Conservation (phyloP, 2,329 filamentous ascomycete species). For the Fusarium sublunatum region DNA sequence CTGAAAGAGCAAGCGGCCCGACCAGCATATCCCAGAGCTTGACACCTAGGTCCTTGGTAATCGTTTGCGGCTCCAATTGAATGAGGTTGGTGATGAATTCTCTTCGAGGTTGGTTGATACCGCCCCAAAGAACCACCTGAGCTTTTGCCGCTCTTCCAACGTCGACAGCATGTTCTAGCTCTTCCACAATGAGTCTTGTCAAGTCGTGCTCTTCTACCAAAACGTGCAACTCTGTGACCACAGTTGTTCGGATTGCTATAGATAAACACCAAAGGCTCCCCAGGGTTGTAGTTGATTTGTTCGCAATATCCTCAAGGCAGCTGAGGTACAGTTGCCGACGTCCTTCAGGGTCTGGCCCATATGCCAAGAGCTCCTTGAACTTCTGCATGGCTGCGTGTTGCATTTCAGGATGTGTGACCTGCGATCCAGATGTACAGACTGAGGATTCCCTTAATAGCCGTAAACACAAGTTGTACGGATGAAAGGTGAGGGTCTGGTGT, state of each 20-base stretch:
- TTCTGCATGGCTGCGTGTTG: conserved; percentile 72
- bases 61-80: conserved; percentile 67
- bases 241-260: conserved; percentile 59
- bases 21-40: conserved; percentile 80
- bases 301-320: conserved; percentile 75
- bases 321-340: conserved; percentile 71
- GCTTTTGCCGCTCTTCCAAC: conserved; percentile 52
- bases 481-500: conserved; percentile 49
- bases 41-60: conserved; percentile 70
- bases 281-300: conserved; percentile 71
- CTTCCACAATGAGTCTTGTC: conserved; percentile 70
- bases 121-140: conserved; percentile 59
- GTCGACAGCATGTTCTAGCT: conserved; percentile 67
- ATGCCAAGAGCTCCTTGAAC: conserved; percentile 68
- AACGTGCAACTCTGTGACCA: conserved; percentile 64
- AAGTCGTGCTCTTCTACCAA: conserved; percentile 71
- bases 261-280: conserved; percentile 78
- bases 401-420: conserved; percentile 69
- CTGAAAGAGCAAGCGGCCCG: conserved; percentile 68
- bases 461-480: conserved; percentile 66
- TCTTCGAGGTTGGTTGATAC: conserved; percentile 63
- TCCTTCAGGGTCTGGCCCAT: conserved; percentile 64
- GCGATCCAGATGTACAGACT: conserved; percentile 62
- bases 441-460: conserved; percentile 79
- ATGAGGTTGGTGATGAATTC: conserved; percentile 71